Base-by-base conservation (phyloP, 106 monocot genomes). In the Acanthochlamys bracteata region DNA sequence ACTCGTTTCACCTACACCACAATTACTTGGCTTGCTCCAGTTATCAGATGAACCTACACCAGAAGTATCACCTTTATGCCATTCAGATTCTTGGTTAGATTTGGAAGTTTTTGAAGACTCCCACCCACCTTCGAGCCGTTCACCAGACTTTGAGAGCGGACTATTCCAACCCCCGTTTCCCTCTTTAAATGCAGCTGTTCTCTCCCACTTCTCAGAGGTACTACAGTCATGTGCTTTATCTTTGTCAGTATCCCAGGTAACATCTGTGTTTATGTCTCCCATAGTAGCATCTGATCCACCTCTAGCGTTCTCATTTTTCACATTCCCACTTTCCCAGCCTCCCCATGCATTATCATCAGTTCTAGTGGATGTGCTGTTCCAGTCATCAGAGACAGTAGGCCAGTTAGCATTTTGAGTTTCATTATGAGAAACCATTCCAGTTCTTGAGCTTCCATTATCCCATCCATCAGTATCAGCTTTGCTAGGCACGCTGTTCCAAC, bases 221-320 rank as follows among this genome's bases (percentile, higher is more conserved):
- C 26, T 23, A 46, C 43, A 41, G 46, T 10, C 22, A 20, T 3
- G 3, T 42, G 8, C 20, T 63, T 63, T 63, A 39, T 21, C 62
- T 63, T 41, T 42, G 62, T 21, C 41, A 10, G 62, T 63, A 41
- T 63, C 62, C 62, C 62, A 40, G 20, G 39, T n/a, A 63, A 8
- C 19, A 4, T 4, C 12, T 10, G 11, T 42, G n/a, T 40, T 17
- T 33, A 15, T 25, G 14, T 60, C 13, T 60, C 39, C 13, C 25
- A 60, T 9, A 24, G 41, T 16, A 60, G 26, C 63, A 46, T 46
- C 53, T 54, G n/a, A 16, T 39, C 42, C 42, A 10, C 11, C 63
- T 64, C n/a, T 22, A 45, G 42, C 11, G 46, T 51, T 16, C 17
- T 6, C 51, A 26, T n/a, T 23, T 64, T 64, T 23, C 7, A 11